Conservation (phyloP, 2,329 filamentous ascomycete genomes). For the Talaromyces sp. region DNA sequence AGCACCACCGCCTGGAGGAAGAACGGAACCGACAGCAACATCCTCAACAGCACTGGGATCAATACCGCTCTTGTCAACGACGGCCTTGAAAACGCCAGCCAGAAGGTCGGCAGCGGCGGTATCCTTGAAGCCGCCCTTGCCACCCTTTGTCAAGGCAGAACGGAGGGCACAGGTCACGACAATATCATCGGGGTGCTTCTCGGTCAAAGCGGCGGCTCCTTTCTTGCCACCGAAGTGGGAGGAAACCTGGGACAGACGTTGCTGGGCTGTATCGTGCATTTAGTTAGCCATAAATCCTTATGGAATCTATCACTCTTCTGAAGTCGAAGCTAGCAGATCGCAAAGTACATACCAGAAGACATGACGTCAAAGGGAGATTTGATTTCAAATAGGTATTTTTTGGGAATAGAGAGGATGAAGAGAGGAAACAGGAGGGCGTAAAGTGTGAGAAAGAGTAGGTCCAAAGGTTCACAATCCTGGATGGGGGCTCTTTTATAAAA, state of each 20-base stretch:
- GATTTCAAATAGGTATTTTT: too few relatives aligned
- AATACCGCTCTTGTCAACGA: conserved; percentile 84
- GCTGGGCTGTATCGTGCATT: conserved; percentile 49
- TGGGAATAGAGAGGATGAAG: background rate
- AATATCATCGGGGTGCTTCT: conserved; percentile 66
- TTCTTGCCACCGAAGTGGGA: conserved; percentile 54
- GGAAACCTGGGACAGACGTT: conserved; percentile 62
- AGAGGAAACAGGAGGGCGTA: background rate
- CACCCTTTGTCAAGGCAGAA: conserved; percentile 88
- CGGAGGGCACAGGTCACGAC: conserved; percentile 92
- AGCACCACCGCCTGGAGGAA: conserved; percentile 89
- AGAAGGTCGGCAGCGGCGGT: conserved; percentile 85
- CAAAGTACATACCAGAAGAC: conserved; percentile 44
- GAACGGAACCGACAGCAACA: conserved; percentile 86
- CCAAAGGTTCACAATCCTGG: background rate
- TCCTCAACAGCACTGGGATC: conserved; percentile 89
- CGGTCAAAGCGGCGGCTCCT: conserved; percentile 39
- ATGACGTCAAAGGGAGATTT: conserved; percentile 37
- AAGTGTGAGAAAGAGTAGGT: background rate
- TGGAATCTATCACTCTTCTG: background rate
- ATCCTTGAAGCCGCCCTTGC: conserved; percentile 94
- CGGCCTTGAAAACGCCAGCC: conserved; percentile 75
- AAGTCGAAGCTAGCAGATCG: conserved; percentile 7
- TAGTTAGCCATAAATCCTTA: conserved; percentile 5
- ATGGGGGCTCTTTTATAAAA: conserved; percentile 2